Evolutionary conservation across 2,329 filamentous ascomycete species (phyloP), one percentile per base, ranked within the genome.

Genomic region (Pseudogymnoascus sp.): DNA sequence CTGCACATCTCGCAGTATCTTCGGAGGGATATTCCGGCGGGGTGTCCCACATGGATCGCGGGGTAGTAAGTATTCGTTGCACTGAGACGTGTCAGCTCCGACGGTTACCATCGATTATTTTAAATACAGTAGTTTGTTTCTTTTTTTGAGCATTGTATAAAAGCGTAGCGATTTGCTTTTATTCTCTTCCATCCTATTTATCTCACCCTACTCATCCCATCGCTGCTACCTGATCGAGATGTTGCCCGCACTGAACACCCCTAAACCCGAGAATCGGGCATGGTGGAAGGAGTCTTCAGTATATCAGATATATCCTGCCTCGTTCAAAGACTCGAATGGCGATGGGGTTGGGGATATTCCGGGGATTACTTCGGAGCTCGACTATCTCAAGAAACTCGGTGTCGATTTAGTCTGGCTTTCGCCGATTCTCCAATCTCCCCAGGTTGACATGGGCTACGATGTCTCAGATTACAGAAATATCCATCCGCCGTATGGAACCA

Each of bases 381-480:
- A 83, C 66, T 87, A 88, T 68, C 76, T 88, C 38, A 76, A 82
- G 67, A 73, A 75, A 1, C 73, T 89, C 0, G 86, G 86, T 0
- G 75, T 86, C 9, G 81, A 89, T 67, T 78, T 85, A 4, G 75
- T 90, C 58, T 90, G 87, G 87, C 72, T 86, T 0, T 87, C 81
- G 41, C 87, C 87, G 9, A 83, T 87, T 70, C 85, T 82, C 66
- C 81, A 84, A 64, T 82, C 78, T 4, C 86, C 86, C 0, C 82
- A 87, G 67, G 75, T 82, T 2, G 86, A 90, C 63, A 87, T 89
- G 85, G 87, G 86, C 25, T 89, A 89, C 67, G 87, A 89, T 66
- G 82, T 89, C 14, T 80, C 80, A 0, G 81, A 90, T 69, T 90
- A 90, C 65, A 80, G 84, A 64, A 79, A 77, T 38, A 86, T 91